Conservation (phyloP, 169 alveolate species). For the Cryptosporidium andersoni region DNA sequence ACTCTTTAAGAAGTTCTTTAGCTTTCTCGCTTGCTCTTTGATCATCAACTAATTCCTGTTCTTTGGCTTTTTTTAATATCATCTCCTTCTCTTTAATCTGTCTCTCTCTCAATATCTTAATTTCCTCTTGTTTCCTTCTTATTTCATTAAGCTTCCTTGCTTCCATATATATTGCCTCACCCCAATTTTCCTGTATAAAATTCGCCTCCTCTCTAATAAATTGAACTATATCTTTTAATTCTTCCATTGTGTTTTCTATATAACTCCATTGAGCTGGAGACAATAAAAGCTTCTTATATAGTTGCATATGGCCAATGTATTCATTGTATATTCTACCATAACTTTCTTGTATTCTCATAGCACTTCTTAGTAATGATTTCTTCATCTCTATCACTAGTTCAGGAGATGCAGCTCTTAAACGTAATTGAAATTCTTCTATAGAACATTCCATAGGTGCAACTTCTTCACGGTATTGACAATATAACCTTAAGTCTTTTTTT, state of each 20-base stretch:
- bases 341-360: constrained; percentile 60
- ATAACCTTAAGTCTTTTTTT: constrained; percentile 30
- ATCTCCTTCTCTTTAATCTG: constrained; percentile 35
- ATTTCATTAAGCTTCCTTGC: constrained; percentile 46
- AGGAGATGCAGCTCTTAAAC: constrained; percentile 60
- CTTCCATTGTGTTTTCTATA: constrained; percentile 61
- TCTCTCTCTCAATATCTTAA: constrained; percentile 33
- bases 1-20: constrained; percentile 21
- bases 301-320: constrained; percentile 54
- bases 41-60: constrained; percentile 18
- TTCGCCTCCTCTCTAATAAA: constrained; percentile 62
- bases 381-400: constrained; percentile 62
- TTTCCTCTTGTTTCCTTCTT: constrained; percentile 53
- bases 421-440: constrained; percentile 32
- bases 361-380: constrained; percentile 48
- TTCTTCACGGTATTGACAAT: constrained; percentile 45
- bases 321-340: constrained; percentile 49
- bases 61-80: constrained; percentile 41
- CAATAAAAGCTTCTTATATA: constrained; percentile 49
- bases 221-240: constrained; percentile 45
- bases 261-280: constrained; percentile 57
- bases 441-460: constrained; percentile 38
- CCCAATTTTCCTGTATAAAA: constrained; percentile 63
- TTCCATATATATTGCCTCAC: constrained; percentile 51
- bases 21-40: constrained; percentile 45